Conservation (phyloP, 306 rosid species). For the Amphicarpaea edgeworthii region DNA sequence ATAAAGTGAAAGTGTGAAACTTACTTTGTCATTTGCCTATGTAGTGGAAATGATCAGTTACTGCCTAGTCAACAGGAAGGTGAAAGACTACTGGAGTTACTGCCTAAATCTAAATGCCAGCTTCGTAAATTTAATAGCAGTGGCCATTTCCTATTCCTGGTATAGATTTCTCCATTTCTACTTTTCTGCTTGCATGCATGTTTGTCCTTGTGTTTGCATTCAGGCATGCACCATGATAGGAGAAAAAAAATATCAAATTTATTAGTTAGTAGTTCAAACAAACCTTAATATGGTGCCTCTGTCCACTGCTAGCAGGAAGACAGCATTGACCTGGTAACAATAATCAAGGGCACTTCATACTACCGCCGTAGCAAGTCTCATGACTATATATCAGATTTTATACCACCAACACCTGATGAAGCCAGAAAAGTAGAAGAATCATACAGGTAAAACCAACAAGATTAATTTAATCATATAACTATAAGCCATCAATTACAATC, state of each 20-base stretch:
- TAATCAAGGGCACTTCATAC: conserved; percentile 70
- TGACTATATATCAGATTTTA: conserved; percentile 72
- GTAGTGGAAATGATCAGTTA: conserved; percentile 77
- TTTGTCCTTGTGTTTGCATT: conserved; percentile 9
- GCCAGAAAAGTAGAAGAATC: conserved; percentile 48
- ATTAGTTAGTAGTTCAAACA: conserved; percentile 23
- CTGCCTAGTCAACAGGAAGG: conserved; percentile 80
- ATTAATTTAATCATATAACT: conserved; percentile 23
- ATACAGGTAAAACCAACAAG: conserved; percentile 51
- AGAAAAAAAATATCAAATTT: conserved; percentile 22
- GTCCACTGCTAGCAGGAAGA: conserved; percentile 65
- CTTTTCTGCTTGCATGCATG: neutral
- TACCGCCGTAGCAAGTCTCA: conserved; percentile 74
- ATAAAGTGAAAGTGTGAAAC: conserved; percentile 36
- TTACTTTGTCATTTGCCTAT: conserved; percentile 49
- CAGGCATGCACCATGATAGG: conserved; percentile 15
- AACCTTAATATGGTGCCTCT: conserved; percentile 14
- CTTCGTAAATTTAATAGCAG: conserved; percentile 65
- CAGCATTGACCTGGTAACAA: conserved; percentile 65
- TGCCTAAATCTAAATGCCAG: conserved; percentile 64
- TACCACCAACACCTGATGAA: conserved; percentile 72
- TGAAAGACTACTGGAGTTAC: conserved; percentile 54
- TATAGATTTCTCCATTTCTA: conserved; percentile 49
- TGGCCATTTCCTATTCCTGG: conserved; percentile 90
- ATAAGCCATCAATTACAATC: neutral